These are phyloP conservation scores for Aspergillus wentii DNA, from an alignment of 495 filamentous ascomycete genomes.

Conservation along the genomic window DNA sequence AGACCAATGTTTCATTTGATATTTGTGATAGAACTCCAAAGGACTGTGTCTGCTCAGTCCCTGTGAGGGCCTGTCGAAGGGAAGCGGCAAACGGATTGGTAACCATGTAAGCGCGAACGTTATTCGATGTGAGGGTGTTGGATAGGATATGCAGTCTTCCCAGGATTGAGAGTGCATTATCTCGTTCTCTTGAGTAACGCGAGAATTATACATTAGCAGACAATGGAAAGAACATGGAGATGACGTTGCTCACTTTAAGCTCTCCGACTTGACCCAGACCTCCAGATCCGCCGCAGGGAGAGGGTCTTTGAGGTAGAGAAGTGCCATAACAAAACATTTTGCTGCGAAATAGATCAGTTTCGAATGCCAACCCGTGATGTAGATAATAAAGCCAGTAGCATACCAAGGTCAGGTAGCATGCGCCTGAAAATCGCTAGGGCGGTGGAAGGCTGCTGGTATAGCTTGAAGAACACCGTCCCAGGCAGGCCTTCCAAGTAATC, in stretches of 20 bases:
- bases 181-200: slow-evolving; percentile 58
- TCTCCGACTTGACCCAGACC: slow-evolving; percentile 72
- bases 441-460: slow-evolving; percentile 95
- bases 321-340: slow-evolving; percentile 90
- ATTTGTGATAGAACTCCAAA: slow-evolving; percentile 78
- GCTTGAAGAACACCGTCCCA: slow-evolving; percentile 76
- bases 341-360: slow-evolving; percentile 52
- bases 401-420: slow-evolving; percentile 91
- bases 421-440: slow-evolving; percentile 93
- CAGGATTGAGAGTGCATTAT: slow-evolving; percentile 75
- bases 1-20: slow-evolving; percentile 52
- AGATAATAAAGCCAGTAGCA: slow-evolving; percentile 22
- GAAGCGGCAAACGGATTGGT: slow-evolving; percentile 71
- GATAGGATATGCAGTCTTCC: slow-evolving; percentile 77
- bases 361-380: slow-evolving; percentile 10
- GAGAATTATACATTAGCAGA: too few species aligned
- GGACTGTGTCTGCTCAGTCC: slow-evolving; percentile 75
- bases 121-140: slow-evolving; percentile 51
- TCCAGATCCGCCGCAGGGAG: slow-evolving; percentile 73
- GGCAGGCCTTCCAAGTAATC: slow-evolving; percentile 89
- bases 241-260: slow-evolving; percentile 49
- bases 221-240: too few species aligned
- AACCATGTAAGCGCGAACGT: slow-evolving; percentile 61
- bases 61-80: slow-evolving; percentile 78
- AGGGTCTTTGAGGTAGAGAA: slow-evolving; percentile 80